Base-by-base conservation (phyloP, 202 grass and related monocot genomes). In the Schoenoplectus tabernaemontani region DNA sequence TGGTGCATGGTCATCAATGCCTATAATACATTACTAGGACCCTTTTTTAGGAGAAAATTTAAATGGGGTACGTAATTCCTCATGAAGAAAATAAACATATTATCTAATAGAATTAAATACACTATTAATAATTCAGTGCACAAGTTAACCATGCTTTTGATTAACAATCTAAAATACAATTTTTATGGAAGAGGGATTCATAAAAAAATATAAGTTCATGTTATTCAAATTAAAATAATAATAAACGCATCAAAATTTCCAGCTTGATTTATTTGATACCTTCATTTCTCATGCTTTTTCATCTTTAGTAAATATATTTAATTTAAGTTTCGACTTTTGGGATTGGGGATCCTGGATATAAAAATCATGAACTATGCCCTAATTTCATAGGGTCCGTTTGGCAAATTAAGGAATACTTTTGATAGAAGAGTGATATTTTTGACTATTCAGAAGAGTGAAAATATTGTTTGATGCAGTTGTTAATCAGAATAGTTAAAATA, bases 1-100 rank as follows among this genome's bases (percentile, higher is more conserved):
- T 39, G 51, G 57, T 78, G 28, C 74, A 59, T 66, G 68, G 23
- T 50, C 43, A 72, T 72, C 41, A 72, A 72, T 72, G 43, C 15
- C 1, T 37, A 38, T 30, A 41, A n/a, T n/a, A n/a, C n/a, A n/a
- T n/a, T 51, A 51, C 48, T 51, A 15, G 64, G 3, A 17, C 37
- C 64, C 8, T 42, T 67, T 60, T 60, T 42, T 43, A 2, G 37
- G 64, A 67, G 37, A 67, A 43, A 67, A 67, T 2, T 42, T 10
- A 11, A 42, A 8, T 67, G n/a, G 63, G 36, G n/a, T n/a, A 16
- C 48, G 1, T 17, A 51, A 12, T 37, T 37, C 32, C 15, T 17
- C 2, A 5, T n/a, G n/a, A 16, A 37, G 32, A 32, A 64, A 64
- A 64, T 51, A 15, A 51, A 51, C 13, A 51, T 51, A 51, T 12